phyloP scores from a whole-genome alignment of 2,329 filamentous ascomycete species.

The Ceratocystis diversiconidia region DNA sequence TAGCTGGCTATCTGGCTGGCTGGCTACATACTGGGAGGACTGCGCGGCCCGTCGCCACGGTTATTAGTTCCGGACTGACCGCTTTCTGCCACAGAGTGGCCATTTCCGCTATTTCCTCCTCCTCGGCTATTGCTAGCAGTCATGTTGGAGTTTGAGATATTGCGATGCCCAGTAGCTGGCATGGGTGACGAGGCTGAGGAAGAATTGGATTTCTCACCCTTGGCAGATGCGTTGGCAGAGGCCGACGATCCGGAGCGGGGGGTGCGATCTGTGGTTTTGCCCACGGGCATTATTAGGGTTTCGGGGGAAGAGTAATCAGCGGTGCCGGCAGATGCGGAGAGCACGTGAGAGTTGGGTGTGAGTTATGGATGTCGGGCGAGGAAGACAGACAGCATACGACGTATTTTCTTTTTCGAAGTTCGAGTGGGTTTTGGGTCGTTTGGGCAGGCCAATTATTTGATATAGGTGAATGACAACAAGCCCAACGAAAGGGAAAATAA shows the following conservation, averaged over 20 bases:
- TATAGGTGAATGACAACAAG: no score
- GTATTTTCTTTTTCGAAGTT: background rate
- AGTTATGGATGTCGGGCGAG: background rate
- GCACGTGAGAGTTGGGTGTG: background rate
- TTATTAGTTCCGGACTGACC: conserved; percentile 15
- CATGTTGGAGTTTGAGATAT: conserved; percentile 9
- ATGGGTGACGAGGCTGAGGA: conserved; percentile 1
- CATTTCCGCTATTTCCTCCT: conserved; percentile 6
- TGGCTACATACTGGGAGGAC: conserved; percentile 45
- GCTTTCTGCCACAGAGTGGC: conserved; percentile 9
- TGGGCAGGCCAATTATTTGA: no score
- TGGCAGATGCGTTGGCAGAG: conserved; percentile 7
- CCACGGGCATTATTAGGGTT: conserved; percentile 12
- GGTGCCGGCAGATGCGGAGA: background rate
- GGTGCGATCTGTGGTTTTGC: conserved; percentile 13
- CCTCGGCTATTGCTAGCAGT: background rate
- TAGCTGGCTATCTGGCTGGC: background rate
- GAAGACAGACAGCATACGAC: no score
- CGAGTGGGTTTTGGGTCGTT: background rate
- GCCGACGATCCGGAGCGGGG: conserved; percentile 12
- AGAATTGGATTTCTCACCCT: conserved; percentile 12
- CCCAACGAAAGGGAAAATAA: background rate
- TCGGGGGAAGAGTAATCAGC: background rate
- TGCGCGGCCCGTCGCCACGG: conserved; percentile 46
- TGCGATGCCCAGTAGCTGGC: conserved; percentile 7